These are phyloP conservation scores for Lablab purpureus DNA, from an alignment of 306 rosid genomes.

Conservation along the genomic window DNA sequence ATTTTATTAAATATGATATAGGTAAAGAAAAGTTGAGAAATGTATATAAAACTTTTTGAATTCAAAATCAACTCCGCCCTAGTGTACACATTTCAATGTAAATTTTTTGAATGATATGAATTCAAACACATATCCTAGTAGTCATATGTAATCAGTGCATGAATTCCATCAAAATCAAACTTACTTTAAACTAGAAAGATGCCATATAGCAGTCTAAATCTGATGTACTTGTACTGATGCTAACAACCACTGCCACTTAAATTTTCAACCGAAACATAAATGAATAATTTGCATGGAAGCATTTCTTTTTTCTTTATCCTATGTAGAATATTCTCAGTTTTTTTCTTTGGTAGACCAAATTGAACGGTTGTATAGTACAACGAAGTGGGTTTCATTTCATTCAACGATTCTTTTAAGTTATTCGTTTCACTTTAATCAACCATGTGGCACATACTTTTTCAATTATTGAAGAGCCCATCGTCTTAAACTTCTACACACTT, in stretches of 20 bases:
- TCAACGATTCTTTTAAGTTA: no score
- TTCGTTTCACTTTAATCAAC: not conserved
- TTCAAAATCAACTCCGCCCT: not conserved
- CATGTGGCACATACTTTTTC: not conserved
- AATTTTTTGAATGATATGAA: not conserved
- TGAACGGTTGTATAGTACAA: not conserved
- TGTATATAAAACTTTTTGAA: no score
- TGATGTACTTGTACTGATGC: not conserved
- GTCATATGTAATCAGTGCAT: not conserved
- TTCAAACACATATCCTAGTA: not conserved
- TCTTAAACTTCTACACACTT: not conserved
- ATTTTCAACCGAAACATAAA: not conserved
- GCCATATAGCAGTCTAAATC: constrained; percentile 26
- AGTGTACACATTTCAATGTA: not conserved
- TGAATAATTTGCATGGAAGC: not conserved
- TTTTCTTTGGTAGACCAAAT: constrained; percentile 6
- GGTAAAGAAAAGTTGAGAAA: no score
- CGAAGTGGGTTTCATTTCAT: no score
- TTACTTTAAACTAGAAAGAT: not conserved
- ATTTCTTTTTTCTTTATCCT: not conserved
- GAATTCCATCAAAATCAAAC: not conserved
- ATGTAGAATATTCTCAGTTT: not conserved
- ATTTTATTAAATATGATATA: no score
- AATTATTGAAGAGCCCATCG: not conserved
- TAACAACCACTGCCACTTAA: not conserved